These are phyloP conservation scores for Musa beccarii DNA, from an alignment of 176 grass and related monocot genomes.

Conservation along the genomic window DNA sequence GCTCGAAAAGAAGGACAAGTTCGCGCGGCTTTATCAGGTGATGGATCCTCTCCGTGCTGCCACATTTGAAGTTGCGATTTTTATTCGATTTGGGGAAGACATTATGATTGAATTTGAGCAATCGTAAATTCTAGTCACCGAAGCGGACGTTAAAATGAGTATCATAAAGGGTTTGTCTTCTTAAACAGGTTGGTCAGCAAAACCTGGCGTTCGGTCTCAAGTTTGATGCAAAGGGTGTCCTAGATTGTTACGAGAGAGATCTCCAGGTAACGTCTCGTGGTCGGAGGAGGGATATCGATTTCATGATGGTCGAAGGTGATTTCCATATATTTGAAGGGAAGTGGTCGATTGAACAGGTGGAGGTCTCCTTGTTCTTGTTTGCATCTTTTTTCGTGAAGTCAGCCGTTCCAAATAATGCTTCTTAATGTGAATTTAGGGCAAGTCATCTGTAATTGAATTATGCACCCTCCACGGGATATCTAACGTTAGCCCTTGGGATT, in stretches of 20 bases:
- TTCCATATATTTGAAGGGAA: constrained; percentile 17
- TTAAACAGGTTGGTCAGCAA: constrained; percentile 57
- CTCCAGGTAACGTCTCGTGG: too few species aligned
- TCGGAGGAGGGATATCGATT: neutral
- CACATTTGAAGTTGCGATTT: neutral
- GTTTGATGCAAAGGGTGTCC: constrained; percentile 72
- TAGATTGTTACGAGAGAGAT: constrained; percentile 23
- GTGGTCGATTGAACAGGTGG: constrained; percentile 48
- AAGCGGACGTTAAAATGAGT: too few species aligned
- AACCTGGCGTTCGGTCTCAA: constrained; percentile 68
- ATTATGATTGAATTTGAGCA: neutral
- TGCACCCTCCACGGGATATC: neutral
- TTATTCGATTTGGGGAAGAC: too few species aligned
- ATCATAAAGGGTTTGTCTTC: neutral
- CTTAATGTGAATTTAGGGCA: neutral
- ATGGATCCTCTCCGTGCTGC: neutral
- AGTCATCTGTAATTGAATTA: neutral
- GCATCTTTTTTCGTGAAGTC: neutral
- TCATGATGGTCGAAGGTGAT: constrained; percentile 87
- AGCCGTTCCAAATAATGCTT: neutral
- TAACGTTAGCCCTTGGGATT: neutral
- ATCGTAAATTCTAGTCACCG: neutral
- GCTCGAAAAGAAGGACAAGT: constrained; percentile 31
- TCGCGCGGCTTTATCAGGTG: constrained; percentile 73
- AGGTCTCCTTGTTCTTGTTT: neutral